Conservation (phyloP, 257 asterid genomes). For the Fraxinus excelsior region DNA sequence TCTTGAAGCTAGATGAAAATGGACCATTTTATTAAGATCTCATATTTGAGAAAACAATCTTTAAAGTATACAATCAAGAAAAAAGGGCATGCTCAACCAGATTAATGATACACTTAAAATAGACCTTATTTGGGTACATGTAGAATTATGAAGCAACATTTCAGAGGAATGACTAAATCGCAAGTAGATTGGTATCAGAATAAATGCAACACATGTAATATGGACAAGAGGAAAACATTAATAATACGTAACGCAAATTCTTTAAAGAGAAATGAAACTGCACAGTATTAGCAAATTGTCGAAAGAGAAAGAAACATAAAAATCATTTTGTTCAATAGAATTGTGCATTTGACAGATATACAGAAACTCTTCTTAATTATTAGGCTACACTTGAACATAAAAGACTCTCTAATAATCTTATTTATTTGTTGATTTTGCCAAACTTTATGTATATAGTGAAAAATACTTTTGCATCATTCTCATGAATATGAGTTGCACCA, state of each 20-base stretch:
- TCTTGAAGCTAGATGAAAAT: slow-evolving; percentile 65
- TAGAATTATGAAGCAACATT: background rate
- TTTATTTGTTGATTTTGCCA: no score
- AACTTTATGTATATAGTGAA: no score
- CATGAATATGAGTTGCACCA: no score
- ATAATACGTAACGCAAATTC: background rate
- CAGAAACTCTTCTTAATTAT: background rate
- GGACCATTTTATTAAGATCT: slow-evolving; percentile 27
- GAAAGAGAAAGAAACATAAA: background rate
- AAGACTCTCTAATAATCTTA: background rate
- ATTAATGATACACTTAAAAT: background rate
- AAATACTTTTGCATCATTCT: no score
- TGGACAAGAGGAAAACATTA: background rate
- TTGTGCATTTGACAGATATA: background rate
- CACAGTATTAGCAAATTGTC: background rate
- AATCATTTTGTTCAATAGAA: background rate
- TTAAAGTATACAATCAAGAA: background rate
- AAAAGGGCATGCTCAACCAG: background rate
- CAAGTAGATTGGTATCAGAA: background rate
- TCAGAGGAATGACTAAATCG: background rate
- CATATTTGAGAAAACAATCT: slow-evolving; percentile 16
- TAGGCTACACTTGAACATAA: background rate
- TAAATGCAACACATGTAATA: background rate
- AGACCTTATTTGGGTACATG: background rate
- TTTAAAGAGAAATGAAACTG: background rate